These are phyloP conservation scores for Trichoderma lentiforme DNA, from an alignment of 2,329 filamentous ascomycete genomes.

Conservation along the genomic window DNA sequence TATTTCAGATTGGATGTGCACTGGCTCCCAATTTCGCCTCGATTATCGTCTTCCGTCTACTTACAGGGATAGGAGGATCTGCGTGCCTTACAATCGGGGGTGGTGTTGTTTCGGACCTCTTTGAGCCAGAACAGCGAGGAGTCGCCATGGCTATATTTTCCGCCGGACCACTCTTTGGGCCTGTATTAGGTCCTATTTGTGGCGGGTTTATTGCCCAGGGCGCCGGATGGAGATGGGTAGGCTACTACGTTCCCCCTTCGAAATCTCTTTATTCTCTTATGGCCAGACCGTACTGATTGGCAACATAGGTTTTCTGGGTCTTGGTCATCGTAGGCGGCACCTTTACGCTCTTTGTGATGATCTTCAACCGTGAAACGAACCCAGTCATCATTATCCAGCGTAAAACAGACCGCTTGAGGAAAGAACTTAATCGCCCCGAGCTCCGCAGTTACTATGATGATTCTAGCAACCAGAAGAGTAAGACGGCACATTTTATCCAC, in stretches of 20 bases:
- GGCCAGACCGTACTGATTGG: not conserved
- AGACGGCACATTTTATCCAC: slow-evolving; percentile 37
- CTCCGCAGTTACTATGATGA: slow-evolving; percentile 46
- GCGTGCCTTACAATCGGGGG: slow-evolving; percentile 54
- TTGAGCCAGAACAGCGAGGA: slow-evolving; percentile 45
- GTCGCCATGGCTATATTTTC: slow-evolving; percentile 50
- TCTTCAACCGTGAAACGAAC: slow-evolving; percentile 40
- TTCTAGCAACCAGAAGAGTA: slow-evolving; percentile 23
- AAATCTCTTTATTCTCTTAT: not conserved
- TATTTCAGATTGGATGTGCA: slow-evolving; percentile 63
- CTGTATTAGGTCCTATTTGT: slow-evolving; percentile 45
- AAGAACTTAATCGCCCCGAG: slow-evolving; percentile 42
- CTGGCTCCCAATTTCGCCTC: slow-evolving; percentile 51
- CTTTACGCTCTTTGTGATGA: slow-evolving; percentile 25
- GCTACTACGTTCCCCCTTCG: not conserved
- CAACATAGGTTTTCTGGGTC: slow-evolving; percentile 37
- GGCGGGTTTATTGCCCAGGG: slow-evolving; percentile 49
- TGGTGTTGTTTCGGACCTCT: slow-evolving; percentile 54
- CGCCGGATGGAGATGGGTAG: slow-evolving; percentile 52
- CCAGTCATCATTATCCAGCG: slow-evolving; percentile 47
- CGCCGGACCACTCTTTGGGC: slow-evolving; percentile 57
- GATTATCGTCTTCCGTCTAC: slow-evolving; percentile 58
- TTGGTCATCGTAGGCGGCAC: slow-evolving; percentile 39
- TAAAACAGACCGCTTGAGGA: slow-evolving; percentile 45
- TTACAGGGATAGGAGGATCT: slow-evolving; percentile 57